Base-by-base conservation (phyloP, 2,329 filamentous ascomycete genomes). In the Bipolaris zeicola region DNA sequence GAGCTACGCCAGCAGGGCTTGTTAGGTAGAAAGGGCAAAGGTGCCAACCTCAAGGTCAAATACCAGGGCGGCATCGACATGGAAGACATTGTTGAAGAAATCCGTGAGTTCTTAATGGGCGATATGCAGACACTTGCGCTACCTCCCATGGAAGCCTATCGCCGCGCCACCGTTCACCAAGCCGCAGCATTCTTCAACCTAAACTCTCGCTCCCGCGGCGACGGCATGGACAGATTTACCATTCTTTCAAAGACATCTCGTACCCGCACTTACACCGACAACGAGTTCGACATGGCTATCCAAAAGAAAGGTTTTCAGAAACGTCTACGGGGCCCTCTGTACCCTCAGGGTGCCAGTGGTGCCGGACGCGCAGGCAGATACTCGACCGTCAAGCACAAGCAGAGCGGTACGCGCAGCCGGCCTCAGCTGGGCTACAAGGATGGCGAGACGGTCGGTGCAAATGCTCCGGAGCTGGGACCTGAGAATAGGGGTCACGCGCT, bases 401-500 rank as follows among this genome's bases (percentile, higher is more conserved):
- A 62, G 3, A 53, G 60, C 11, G 62, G 60, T 43, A 44, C 49
- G 7, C 61, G 60, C 14, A 41, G 51, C 10, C 67, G 64, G 14
- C 61, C 66, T 14, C 62, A 55, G 16, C 62, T 66, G 14, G 65
- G 81, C 1, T 91, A 95, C 64, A 85, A 84, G 58, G 90, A 98
- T 68, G 95, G 95, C 16, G 93, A 98, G 63, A 80, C 96, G 26
- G 92, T 98, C 2, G 95, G 94, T 45, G 91, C 85, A 1, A 86
- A 87, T 45, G 93, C 94, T 1, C 90, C 92, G 10, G 93, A 96
- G 73, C 82, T 99, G 31, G 90, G 91, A 1, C 80, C 82, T 4
- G 90, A 89, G 50, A 98, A 96, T 73, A 91, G 87, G 64, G 95
- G 95, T 10, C 85, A 92, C 48, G 86, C 87, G 3, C 90, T 99